Base-by-base conservation (phyloP, 495 filamentous ascomycete genomes). In the Astrothelium subdiscretum region DNA sequence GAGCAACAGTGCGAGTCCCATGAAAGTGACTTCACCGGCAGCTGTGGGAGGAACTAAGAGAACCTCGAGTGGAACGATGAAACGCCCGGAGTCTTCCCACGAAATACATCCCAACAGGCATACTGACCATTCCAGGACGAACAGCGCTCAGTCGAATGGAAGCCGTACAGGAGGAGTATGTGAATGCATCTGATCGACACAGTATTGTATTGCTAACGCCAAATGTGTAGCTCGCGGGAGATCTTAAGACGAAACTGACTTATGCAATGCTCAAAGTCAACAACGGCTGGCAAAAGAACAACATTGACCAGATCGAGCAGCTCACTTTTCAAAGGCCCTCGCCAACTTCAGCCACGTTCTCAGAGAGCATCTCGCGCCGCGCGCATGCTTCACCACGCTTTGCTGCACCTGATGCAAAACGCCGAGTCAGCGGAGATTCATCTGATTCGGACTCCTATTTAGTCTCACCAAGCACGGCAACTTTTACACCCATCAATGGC, bases 221-320 rank as follows among this genome's bases (percentile, higher is more conserved):
- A 2, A 12, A 8, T 13, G n/a, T 58, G 32, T 62, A 95, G 87
- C 72, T 94, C 52, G 89, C 90, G 32, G 81, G 83, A 40, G 84
- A 90, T 68, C 80, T 97, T 27, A 85, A 84, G 64, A 82, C 89
- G 6, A 87, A 90, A 59, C 78, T 97, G 13, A 88, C 89, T 5
- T 95, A 96, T 72, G 91, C 90, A 38, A 89, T 92, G 77, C 82
- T 92, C 67, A 95, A 95, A 71, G 85, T 97, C 42, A 86, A 92
- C 73, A 85, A 94, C 71, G 89, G 87, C 58, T 90, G 89, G 80
- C 85, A 92, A 75, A 80, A 81, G 13, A 83, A 82, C 63, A 81
- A 79, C 31, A 79, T 88, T 60, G 82, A 84, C 54, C 84, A 92
- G 63, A 77, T 88, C n/a, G 86, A 91, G 68, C 77, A 82, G 15